These are phyloP conservation scores for Fusarium newnesense DNA, from an alignment of 2,329 filamentous ascomycete species.

Conservation along the genomic window DNA sequence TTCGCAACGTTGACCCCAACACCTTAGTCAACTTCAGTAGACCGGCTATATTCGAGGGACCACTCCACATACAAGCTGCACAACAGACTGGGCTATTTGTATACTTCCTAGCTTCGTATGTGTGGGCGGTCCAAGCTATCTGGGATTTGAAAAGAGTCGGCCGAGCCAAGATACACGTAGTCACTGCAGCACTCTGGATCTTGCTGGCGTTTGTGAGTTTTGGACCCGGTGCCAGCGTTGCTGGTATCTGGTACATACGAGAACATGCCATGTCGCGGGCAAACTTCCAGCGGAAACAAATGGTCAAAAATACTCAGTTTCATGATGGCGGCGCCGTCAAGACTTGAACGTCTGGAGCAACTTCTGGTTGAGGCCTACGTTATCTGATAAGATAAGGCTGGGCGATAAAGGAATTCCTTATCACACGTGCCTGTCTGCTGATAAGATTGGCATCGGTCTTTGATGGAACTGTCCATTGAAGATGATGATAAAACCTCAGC, in stretches of 20 bases:
- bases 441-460: neutral
- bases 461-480: no score
- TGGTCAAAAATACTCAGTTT: neutral
- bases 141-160: conserved; percentile 1
- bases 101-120: neutral
- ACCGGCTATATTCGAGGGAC: accelerated
- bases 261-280: neutral
- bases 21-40: no score
- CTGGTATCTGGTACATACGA: neutral
- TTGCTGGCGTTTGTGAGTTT: neutral
- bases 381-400: neutral
- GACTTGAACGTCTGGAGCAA: neutral
- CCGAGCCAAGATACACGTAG: neutral
- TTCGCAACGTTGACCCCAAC: no score
- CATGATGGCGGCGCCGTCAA: neutral
- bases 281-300: neutral
- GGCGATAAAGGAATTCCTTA: neutral
- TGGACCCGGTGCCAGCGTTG: neutral
- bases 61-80: neutral
- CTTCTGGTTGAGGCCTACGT: neutral
- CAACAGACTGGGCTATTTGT: accelerated
- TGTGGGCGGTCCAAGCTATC: neutral
- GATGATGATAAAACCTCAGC: neutral
- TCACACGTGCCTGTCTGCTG: neutral
- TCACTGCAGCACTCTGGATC: neutral